A percentile compares a stretch with the other conserved stretches of the same genome.
phyloP scores from a whole-genome alignment of 495 filamentous ascomycete species.

The Sabuloglossum arenarium region DNA sequence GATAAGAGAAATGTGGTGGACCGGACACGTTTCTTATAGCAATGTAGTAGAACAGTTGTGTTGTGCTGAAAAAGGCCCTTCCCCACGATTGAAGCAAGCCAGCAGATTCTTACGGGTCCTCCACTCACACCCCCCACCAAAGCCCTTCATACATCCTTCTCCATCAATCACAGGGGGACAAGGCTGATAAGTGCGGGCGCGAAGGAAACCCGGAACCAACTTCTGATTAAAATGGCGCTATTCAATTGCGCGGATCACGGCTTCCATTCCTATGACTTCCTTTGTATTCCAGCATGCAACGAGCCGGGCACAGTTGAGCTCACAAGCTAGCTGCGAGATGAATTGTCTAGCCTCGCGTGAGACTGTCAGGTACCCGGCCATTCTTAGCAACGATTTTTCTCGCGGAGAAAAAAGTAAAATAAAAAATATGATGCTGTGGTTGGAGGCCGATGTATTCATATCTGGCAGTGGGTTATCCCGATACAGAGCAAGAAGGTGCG shows the following conservation, averaged over 20 bases:
- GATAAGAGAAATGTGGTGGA: neutral
- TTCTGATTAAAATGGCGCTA: neutral
- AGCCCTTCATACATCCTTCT: no score
- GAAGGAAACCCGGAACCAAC: neutral
- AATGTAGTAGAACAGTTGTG: no score
- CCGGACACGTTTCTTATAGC: neutral
- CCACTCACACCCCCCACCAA: neutral
- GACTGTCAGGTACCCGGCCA: neutral
- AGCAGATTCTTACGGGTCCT: neutral
- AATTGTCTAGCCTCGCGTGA: neutral
- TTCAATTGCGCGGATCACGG: neutral
- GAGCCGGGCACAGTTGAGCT: neutral
- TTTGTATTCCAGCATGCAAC: neutral
- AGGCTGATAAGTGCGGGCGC: neutral
- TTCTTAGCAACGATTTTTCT: neutral
- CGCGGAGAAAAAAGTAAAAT: neutral
- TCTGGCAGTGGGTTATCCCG: no score
- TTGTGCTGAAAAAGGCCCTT: neutral
- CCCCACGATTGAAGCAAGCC: neutral
- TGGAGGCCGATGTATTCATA: no score
- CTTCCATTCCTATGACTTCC: neutral
- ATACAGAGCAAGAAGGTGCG: neutral
- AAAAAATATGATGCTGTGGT: no score
- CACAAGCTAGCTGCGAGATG: neutral
- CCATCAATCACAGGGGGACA: neutral